Base-by-base conservation (phyloP, 2,329 filamentous ascomycete genomes). In the Paecilomyces formosus region DNA sequence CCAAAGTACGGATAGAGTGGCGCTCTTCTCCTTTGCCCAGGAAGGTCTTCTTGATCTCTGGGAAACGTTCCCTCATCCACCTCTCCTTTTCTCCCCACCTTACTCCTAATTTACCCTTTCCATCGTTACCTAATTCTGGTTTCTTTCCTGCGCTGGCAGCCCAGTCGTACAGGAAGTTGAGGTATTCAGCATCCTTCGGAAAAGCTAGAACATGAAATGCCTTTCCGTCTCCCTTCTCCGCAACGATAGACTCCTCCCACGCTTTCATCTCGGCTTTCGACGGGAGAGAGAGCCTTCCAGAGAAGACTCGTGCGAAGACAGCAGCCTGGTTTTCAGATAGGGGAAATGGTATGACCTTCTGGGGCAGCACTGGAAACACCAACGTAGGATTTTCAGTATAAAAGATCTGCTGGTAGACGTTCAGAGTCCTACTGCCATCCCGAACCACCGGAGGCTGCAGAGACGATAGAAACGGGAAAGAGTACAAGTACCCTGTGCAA, bases 401-500 rank as follows among this genome's bases (percentile, higher is more conserved):
- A 71, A 97, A 88, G 9, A 97, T 67, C 66, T 97, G 91, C 63
- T 90, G 81, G 71, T 92, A 96, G 2, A 92, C 75, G 33, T 88
- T 85, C 61, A 86, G 79, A 0, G 92, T 86, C 28, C 88, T 82
- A 33, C 81, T 82, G 0, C 92, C 92, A 57, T 85, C 82, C 0
- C 83, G 86, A 57, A 92, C 80, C 1, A 91, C 70, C 0, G 83
- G 78, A 0, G 85, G 81, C 0, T 72, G 57, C 2, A 84, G 68
- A 0, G 71, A 70, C 2, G 73, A 71, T 3, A 87, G 70, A 68
- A 96, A 97, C 0, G 92, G 91, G 59, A 88, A 89, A 4, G 87
- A 86, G 74, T 90, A 96, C 58, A 96, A 83, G 67, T 95, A 97
- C 0, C 93, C 93, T 0, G 93, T 97, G 71, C 90, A 92, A 73